Percentiles rank a stretch among this genome's conserved stretches.
Evolutionary conservation across 331 rosid species (phyloP).

Genomic region (Cydonia oblonga): DNA sequence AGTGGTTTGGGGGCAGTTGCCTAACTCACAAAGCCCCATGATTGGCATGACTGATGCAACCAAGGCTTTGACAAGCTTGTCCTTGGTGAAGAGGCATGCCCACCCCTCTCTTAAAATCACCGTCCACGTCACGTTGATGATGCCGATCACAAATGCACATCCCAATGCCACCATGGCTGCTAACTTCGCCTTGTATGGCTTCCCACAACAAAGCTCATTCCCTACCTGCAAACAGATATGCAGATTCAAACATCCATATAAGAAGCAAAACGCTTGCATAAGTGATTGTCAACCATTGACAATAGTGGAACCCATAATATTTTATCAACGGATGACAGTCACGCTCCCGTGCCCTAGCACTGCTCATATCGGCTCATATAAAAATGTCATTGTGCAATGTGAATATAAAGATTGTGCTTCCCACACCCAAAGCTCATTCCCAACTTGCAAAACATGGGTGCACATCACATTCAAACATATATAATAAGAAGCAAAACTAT

Average conservation of each 20-base stretch:
- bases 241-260: neutral
- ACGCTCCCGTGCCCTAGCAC: neutral
- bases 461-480: neutral
- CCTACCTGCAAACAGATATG: constrained; percentile 50
- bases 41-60: constrained; percentile 79
- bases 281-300: neutral
- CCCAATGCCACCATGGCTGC: constrained; percentile 87
- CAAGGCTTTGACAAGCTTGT: constrained; percentile 40
- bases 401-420: constrained; percentile 19
- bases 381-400: neutral
- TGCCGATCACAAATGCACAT: constrained; percentile 66
- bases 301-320: neutral
- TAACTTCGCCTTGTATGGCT: constrained; percentile 76
- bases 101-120: constrained; percentile 50
- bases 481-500: neutral
- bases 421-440: constrained; percentile 92
- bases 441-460: constrained; percentile 40
- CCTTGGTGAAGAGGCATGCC: constrained; percentile 75
- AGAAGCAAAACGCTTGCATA: neutral
- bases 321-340: neutral
- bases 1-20: constrained; percentile 86
- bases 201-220: constrained; percentile 89
- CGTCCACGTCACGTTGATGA: constrained; percentile 81
- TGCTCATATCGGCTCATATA: neutral
- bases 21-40: constrained; percentile 81